Conservation (phyloP, 306 rosid species). For the Parietaria judaica region DNA sequence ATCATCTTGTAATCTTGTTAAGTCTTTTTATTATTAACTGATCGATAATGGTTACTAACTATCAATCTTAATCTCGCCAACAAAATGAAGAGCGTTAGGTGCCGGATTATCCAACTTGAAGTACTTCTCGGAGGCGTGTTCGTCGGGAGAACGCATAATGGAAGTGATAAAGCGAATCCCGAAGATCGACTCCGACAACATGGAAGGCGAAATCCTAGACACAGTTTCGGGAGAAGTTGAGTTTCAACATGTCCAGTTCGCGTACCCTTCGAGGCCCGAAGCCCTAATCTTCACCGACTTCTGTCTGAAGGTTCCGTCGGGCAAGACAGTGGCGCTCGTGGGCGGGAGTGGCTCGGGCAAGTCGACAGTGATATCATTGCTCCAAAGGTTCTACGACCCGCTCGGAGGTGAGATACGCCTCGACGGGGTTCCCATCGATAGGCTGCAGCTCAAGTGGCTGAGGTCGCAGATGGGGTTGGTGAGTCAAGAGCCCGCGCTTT, state of each 20-base stretch:
- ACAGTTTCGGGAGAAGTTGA: conserved; percentile 50
- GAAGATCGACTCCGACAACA: conserved; percentile 63
- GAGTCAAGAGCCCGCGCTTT: conserved; percentile 87
- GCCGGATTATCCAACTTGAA: conserved; percentile 70
- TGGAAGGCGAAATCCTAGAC: conserved; percentile 37
- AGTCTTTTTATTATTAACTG: no score
- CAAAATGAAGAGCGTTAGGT: conserved; percentile 47
- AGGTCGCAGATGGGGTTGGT: conserved; percentile 88
- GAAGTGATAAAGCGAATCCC: conserved; percentile 75
- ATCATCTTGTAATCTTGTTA: no score
- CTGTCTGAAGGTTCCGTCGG: neutral
- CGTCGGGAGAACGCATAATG: conserved; percentile 60
- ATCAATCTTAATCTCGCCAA: no score
- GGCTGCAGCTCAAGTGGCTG: conserved; percentile 66
- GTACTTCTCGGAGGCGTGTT: conserved; percentile 68
- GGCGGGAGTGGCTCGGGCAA: conserved; percentile 89
- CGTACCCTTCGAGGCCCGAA: conserved; percentile 80
- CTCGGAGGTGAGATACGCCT: conserved; percentile 48
- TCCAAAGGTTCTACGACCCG: conserved; percentile 84
- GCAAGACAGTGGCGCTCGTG: conserved; percentile 29
- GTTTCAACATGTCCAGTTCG: conserved; percentile 44
- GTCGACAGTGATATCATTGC: conserved; percentile 56
- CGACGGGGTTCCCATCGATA: conserved; percentile 53
- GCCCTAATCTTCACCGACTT: conserved; percentile 27
- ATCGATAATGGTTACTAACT: no score